Conservation (phyloP, 2,329 filamentous ascomycete species). For the Paraphaeosphaeria minitans region DNA sequence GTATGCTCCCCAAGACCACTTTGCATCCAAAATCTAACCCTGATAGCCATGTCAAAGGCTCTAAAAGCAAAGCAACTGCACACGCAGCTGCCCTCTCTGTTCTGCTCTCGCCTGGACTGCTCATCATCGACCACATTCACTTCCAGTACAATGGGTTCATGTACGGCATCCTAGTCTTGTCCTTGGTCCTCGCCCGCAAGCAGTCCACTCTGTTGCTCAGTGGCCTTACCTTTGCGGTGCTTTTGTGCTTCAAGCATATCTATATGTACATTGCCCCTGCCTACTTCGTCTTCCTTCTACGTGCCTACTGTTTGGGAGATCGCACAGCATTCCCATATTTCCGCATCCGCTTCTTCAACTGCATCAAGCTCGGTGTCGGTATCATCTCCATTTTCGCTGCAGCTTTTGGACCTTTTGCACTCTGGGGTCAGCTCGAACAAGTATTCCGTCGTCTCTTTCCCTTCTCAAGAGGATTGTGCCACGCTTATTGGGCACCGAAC, state of each 20-base stretch:
- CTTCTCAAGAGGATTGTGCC: slow-evolving; percentile 90
- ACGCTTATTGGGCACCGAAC: slow-evolving; percentile 98
- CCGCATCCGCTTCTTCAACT: slow-evolving; percentile 76
- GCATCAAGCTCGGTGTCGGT: slow-evolving; percentile 77
- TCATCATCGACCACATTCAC: slow-evolving; percentile 98
- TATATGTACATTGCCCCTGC: slow-evolving; percentile 95
- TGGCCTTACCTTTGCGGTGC: slow-evolving; percentile 79
- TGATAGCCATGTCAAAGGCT: slow-evolving; percentile 74
- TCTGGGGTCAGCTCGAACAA: slow-evolving; percentile 82
- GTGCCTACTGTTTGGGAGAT: slow-evolving; percentile 83
- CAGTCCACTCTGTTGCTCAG: slow-evolving; percentile 76
- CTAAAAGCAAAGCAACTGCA: slow-evolving; percentile 74
- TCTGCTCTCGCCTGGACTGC: slow-evolving; percentile 84
- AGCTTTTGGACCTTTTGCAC: slow-evolving; percentile 89
- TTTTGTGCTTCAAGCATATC: slow-evolving; percentile 97
- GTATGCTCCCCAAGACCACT: slow-evolving; percentile 50
- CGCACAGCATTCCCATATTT: slow-evolving; percentile 71
- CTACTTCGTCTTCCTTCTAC: slow-evolving; percentile 92
- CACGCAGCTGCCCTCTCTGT: slow-evolving; percentile 89
- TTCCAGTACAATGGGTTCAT: slow-evolving; percentile 99
- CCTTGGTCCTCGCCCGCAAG: slow-evolving; percentile 79
- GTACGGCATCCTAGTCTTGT: slow-evolving; percentile 87
- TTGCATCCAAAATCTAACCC: slow-evolving; percentile 18
- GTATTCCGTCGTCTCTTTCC: slow-evolving; percentile 86
- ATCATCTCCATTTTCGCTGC: slow-evolving; percentile 72